These are phyloP conservation scores for Hermanozyma aechmeae DNA, from an alignment of 805 yeast species.

Conservation along the genomic window DNA sequence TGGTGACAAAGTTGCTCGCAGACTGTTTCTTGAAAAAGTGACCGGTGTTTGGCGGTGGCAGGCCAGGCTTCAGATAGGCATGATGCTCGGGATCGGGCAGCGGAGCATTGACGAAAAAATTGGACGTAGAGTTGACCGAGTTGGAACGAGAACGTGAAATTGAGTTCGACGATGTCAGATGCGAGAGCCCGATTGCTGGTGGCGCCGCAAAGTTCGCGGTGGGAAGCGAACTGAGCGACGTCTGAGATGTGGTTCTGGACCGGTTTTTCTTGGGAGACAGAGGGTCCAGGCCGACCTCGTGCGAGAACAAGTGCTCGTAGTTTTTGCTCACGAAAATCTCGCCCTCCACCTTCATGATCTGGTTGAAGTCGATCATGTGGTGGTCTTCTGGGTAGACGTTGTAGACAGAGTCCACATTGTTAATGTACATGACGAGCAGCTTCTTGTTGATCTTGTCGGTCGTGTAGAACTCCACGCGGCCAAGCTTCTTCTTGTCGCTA, in stretches of 20 bases:
- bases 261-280: constrained; percentile 9
- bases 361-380: constrained; percentile 46
- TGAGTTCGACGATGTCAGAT: too few relatives aligned
- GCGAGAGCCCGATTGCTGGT: too few relatives aligned
- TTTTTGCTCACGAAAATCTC: constrained; percentile 39
- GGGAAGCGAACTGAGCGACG: constrained; percentile 14
- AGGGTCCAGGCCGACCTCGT: constrained; percentile 2
- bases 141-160: constrained; percentile 13
- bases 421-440: constrained; percentile 41
- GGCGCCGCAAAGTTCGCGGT: constrained; percentile 1
- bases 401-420: constrained; percentile 34
- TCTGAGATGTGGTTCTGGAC: constrained; percentile 10
- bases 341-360: constrained; percentile 48
- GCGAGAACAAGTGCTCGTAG: constrained; percentile 23
- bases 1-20: constrained; percentile 18
- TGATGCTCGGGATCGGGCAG: constrained; percentile 11
- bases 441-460: constrained; percentile 41
- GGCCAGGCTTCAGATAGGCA: neutral
- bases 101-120: constrained; percentile 21
- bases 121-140: constrained; percentile 16
- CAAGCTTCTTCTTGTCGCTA: constrained; percentile 33
- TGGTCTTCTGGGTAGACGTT: constrained; percentile 54
- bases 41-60: constrained; percentile 3
- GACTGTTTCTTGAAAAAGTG: constrained; percentile 20
- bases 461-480: constrained; percentile 45